Evolutionary conservation across 2,329 filamentous ascomycete species (phyloP).

Genomic region (Ophiocordyceps camponoti-floridani): DNA sequence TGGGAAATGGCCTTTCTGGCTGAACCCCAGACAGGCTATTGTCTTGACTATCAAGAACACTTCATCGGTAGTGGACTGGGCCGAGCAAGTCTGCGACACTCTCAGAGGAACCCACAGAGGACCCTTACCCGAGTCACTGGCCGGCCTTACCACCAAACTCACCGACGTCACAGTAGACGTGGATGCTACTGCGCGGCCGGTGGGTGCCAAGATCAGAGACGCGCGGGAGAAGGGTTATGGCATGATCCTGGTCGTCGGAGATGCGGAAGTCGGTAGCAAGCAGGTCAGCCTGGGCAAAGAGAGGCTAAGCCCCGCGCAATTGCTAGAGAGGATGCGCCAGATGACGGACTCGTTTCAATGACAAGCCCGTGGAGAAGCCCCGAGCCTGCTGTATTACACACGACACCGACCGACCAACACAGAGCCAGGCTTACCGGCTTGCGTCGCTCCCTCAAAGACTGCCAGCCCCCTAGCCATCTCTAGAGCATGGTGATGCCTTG

Average conservation of each 20-base stretch:
- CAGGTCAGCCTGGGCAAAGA: slow-evolving; percentile 28
- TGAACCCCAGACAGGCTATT: slow-evolving; percentile 62
- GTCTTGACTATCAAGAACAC: slow-evolving; percentile 55
- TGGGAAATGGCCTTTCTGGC: slow-evolving; percentile 74
- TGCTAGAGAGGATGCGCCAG: slow-evolving; percentile 25
- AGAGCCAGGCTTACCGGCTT: too few species aligned
- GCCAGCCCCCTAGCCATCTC: too few species aligned
- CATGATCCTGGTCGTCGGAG: slow-evolving; percentile 55
- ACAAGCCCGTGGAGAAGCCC: slow-evolving; percentile 19
- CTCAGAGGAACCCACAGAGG: slow-evolving; percentile 26
- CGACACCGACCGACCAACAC: neutral
- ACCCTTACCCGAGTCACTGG: neutral
- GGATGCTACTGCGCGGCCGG: slow-evolving; percentile 41
- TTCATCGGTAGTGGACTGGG: slow-evolving; percentile 31
- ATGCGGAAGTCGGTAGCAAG: slow-evolving; percentile 39
- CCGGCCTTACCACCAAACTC: neutral
- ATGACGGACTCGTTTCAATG: slow-evolving; percentile 31
- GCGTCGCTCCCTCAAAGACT: too few species aligned
- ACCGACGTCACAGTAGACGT: slow-evolving; percentile 38
- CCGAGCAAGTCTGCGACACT: slow-evolving; percentile 25
- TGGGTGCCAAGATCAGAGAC: slow-evolving; percentile 53
- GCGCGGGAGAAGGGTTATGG: slow-evolving; percentile 59
- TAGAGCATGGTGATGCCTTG: too few species aligned
- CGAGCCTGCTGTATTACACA: neutral
- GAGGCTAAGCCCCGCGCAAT: slow-evolving; percentile 23